A percentile compares a stretch with the other conserved stretches of the same genome.
These are phyloP conservation scores for Fusarium nurragi DNA, from an alignment of 2,329 filamentous ascomycete species.

Conservation along the genomic window DNA sequence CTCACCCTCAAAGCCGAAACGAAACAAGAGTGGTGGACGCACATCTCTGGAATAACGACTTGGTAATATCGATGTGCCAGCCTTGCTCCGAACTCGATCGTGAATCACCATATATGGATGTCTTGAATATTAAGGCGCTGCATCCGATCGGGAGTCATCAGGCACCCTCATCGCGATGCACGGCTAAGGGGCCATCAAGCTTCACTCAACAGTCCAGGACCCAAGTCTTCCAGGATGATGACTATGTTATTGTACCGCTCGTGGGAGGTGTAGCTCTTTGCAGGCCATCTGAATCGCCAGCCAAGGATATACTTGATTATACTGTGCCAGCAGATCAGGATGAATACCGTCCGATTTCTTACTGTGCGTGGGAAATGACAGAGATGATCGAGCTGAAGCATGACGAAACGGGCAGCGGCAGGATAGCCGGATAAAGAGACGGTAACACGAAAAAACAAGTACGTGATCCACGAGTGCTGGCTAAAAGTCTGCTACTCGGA, in stretches of 20 bases:
- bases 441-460: background rate
- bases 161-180: background rate
- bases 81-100: background rate
- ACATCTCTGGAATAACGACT: constrained; percentile 26
- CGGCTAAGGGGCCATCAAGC: background rate
- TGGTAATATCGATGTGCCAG: constrained; percentile 11
- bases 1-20: background rate
- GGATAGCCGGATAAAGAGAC: background rate
- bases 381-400: constrained; percentile 5
- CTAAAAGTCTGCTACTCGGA: background rate
- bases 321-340: background rate
- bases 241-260: constrained; percentile 25
- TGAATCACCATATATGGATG: background rate
- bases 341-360: background rate
- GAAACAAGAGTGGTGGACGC: background rate
- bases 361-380: background rate
- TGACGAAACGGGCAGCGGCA: background rate
- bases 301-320: background rate
- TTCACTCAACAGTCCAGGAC: background rate
- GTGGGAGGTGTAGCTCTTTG: constrained; percentile 16
- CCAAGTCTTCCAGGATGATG: constrained; percentile 31
- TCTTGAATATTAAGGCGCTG: constrained; percentile 3
- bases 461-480: background rate
- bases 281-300: background rate
- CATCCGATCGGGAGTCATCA: constrained; percentile 1